These are phyloP conservation scores for Russula sp. DNA, from an alignment of 768 basidiomycete genomes.

Conservation along the genomic window DNA sequence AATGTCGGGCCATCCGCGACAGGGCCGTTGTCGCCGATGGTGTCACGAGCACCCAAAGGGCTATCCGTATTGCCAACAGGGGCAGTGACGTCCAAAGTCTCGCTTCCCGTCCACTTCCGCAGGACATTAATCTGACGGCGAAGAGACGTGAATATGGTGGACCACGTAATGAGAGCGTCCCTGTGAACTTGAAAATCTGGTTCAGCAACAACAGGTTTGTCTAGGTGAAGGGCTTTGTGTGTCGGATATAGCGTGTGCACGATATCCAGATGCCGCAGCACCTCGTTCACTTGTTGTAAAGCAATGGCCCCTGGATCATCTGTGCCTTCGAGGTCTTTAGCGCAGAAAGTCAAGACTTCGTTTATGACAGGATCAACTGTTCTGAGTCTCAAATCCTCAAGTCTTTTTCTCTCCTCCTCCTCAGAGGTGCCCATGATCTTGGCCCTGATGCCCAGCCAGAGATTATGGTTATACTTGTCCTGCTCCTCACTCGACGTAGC, in stretches of 20 bases:
- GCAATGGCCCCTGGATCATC: conserved; percentile 45
- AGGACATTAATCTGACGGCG: conserved; percentile 76
- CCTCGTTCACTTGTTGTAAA: conserved; percentile 56
- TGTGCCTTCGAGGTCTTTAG: conserved; percentile 44
- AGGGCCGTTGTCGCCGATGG: conserved; percentile 41
- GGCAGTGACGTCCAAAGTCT: conserved; percentile 83
- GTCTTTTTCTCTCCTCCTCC: conserved; percentile 73
- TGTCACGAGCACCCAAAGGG: conserved; percentile 37
- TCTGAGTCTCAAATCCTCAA: conserved; percentile 81
- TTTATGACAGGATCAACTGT: conserved; percentile 80
- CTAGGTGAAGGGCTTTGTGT: conserved; percentile 72
- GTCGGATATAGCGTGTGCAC: conserved; percentile 87
- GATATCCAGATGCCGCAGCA: conserved; percentile 74
- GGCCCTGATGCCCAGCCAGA: conserved; percentile 91
- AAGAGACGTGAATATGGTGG: conserved; percentile 81
- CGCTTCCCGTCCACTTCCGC: conserved; percentile 91
- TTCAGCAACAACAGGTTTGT: conserved; percentile 69
- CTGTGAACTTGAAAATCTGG: conserved; percentile 72
- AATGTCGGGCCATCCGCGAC: conserved; percentile 76
- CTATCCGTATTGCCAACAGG: conserved; percentile 67
- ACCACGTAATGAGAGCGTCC: conserved; percentile 91
- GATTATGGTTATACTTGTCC: conserved; percentile 60
- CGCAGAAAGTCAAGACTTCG: conserved; percentile 75
- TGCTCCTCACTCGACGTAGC: conserved; percentile 68
- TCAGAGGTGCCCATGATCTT: conserved; percentile 75